phyloP scores from a whole-genome alignment of 305 asterid genomes.

The Solanum hybrid region DNA sequence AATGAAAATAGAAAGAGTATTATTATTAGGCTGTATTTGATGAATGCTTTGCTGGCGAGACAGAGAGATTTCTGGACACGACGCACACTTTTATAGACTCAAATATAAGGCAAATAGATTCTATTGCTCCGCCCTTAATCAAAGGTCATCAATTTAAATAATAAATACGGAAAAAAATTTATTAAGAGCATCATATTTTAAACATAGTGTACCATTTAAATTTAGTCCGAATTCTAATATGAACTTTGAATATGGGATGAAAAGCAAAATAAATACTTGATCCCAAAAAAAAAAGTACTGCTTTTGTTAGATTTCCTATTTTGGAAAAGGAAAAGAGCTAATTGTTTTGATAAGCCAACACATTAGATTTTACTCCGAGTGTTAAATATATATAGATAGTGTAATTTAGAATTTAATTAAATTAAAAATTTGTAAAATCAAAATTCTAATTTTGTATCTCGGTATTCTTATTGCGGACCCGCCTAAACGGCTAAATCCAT shows the following conservation, averaged over 20 bases:
- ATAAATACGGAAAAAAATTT: fast-evolving
- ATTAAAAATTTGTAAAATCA: neutral
- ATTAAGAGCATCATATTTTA: no score
- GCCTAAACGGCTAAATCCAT: neutral
- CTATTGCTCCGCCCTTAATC: no score
- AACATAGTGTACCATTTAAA: fast-evolving
- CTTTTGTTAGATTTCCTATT: neutral
- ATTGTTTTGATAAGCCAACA: neutral
- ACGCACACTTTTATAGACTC: neutral
- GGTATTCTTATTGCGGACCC: neutral
- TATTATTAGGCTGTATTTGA: neutral
- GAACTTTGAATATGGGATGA: no score
- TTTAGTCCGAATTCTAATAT: no score
- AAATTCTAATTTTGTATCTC: neutral
- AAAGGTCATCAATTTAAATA: no score
- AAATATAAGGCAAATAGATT: no score
- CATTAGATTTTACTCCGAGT: neutral
- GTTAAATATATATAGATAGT: neutral
- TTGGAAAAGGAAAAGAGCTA: neutral
- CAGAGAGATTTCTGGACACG: neutral
- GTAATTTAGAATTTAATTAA: neutral
- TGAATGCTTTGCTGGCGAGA: constrained; percentile 1
- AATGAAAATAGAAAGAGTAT: neutral
- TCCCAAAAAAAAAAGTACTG: neutral
- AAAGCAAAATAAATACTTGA: no score